Evolutionary conservation across 1,139 yeast species (phyloP).

Genomic region (Wickerhamiella infanticola): DNA sequence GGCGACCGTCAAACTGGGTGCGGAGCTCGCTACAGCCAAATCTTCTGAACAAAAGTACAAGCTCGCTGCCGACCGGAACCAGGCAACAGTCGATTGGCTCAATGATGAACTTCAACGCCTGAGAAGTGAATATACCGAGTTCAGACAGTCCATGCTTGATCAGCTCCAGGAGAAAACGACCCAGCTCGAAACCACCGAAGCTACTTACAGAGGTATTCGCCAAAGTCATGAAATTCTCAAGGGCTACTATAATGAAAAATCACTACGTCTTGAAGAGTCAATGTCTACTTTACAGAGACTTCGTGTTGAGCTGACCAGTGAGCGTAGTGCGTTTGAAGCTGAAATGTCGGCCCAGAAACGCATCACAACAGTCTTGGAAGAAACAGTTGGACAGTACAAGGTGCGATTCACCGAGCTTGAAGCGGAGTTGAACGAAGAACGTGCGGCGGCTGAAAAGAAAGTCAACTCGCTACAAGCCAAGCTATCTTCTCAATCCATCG

Average conservation of each 20-base stretch:
- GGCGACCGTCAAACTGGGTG: conserved; percentile 23
- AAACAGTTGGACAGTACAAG: conserved; percentile 24
- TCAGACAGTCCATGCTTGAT: not conserved
- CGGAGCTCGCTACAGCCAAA: conserved; percentile 18
- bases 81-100: conserved; percentile 27
- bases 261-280: conserved; percentile 27
- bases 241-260: conserved; percentile 25
- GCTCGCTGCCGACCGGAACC: conserved; percentile 27
- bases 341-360: conserved; percentile 56
- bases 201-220: conserved; percentile 23
- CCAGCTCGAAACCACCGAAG: conserved; percentile 25
- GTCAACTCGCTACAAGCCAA: conserved; percentile 31
- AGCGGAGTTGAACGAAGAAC: not conserved
- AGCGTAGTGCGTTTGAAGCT: conserved; percentile 40
- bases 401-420: not conserved
- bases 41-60: not conserved
- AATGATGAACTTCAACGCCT: conserved; percentile 25
- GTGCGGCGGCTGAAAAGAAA: conserved; percentile 9
- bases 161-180: not conserved
- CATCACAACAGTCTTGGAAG: conserved; percentile 43
- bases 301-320: conserved; percentile 32
- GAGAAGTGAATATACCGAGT: not conserved
- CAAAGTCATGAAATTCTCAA: conserved; percentile 18
- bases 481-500: conserved; percentile 21
- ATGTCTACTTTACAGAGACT: conserved; percentile 31